These are phyloP conservation scores for Aaosphaeria pasadenensis DNA, from an alignment of 2,329 filamentous ascomycete genomes.

Conservation along the genomic window DNA sequence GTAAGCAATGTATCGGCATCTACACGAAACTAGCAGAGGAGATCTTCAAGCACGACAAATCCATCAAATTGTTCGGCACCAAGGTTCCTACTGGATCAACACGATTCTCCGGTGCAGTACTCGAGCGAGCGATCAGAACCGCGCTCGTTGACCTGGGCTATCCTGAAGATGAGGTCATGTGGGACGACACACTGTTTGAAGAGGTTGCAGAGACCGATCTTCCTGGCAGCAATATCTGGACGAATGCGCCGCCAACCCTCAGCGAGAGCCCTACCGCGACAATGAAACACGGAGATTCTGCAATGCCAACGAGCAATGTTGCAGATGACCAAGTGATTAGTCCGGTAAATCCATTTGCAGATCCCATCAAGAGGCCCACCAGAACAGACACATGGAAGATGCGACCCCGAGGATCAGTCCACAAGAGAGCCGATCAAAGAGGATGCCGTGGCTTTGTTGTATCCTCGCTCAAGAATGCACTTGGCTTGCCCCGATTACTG, in stretches of 20 bases:
- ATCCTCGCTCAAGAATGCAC: slow-evolving; percentile 37
- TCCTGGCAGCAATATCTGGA: slow-evolving; percentile 34
- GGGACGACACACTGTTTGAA: slow-evolving; percentile 40
- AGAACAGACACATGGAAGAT: slow-evolving; percentile 33
- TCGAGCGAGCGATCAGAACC: slow-evolving; percentile 36
- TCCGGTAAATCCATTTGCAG: neutral
- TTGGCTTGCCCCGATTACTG: slow-evolving; percentile 35
- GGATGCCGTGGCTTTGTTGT: slow-evolving; percentile 39
- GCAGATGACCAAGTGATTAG: slow-evolving; percentile 7
- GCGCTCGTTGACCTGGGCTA: slow-evolving; percentile 31
- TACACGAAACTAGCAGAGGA: slow-evolving; percentile 35
- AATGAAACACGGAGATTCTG: slow-evolving; percentile 1
- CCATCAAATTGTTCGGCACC: slow-evolving; percentile 29
- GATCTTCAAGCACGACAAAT: slow-evolving; percentile 39
- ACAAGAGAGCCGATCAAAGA: slow-evolving; percentile 26
- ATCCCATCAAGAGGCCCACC: neutral
- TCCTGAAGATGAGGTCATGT: slow-evolving; percentile 36
- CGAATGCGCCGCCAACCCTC: slow-evolving; percentile 17
- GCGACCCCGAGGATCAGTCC: slow-evolving; percentile 30
- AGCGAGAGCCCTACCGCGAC: slow-evolving; percentile 27
- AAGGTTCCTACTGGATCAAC: slow-evolving; percentile 36
- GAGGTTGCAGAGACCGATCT: slow-evolving; percentile 27
- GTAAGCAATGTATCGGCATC: slow-evolving; percentile 36
- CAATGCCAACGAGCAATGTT: slow-evolving; percentile 8
- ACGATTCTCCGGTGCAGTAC: slow-evolving; percentile 35